These are phyloP conservation scores for Quercus aquifolioides DNA, from an alignment of 306 rosid species.

Conservation along the genomic window DNA sequence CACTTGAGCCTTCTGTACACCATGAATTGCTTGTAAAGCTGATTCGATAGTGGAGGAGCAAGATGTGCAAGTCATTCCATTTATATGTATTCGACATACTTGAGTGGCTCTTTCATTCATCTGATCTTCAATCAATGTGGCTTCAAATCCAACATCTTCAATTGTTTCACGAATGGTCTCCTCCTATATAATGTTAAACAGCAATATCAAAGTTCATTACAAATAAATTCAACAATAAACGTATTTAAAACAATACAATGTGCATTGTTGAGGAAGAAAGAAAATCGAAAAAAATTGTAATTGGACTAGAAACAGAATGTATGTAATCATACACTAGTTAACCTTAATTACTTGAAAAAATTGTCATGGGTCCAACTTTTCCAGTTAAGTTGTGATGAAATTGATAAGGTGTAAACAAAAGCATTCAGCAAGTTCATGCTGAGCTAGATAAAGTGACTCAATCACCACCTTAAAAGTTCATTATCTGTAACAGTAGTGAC, in stretches of 20 bases:
- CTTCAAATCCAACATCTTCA: slow-evolving; percentile 75
- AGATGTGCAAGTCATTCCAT: slow-evolving; percentile 85
- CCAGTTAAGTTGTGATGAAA: neutral
- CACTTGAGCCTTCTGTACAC: slow-evolving; percentile 57
- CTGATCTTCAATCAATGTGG: slow-evolving; percentile 36
- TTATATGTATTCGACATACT: slow-evolving; percentile 58
- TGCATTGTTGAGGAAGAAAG: neutral
- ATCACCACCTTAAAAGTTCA: neutral
- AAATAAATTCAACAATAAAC: neutral
- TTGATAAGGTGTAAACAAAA: neutral
- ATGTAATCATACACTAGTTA: neutral
- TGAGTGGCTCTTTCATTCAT: slow-evolving; percentile 35
- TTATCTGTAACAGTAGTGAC: neutral
- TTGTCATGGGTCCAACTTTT: neutral
- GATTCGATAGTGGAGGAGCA: slow-evolving; percentile 78
- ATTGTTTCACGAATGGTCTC: slow-evolving; percentile 64
- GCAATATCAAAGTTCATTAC: neutral
- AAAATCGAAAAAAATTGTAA: neutral
- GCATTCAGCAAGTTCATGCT: neutral
- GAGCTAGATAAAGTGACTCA: neutral
- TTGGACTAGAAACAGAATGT: neutral
- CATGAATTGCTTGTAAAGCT: slow-evolving; percentile 40
- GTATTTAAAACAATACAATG: neutral
- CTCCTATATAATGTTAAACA: slow-evolving; percentile 34
- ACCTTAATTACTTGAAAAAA: neutral